phyloP scores from a whole-genome alignment of 2,329 filamentous ascomycete genomes.

The Penicillium sp. region DNA sequence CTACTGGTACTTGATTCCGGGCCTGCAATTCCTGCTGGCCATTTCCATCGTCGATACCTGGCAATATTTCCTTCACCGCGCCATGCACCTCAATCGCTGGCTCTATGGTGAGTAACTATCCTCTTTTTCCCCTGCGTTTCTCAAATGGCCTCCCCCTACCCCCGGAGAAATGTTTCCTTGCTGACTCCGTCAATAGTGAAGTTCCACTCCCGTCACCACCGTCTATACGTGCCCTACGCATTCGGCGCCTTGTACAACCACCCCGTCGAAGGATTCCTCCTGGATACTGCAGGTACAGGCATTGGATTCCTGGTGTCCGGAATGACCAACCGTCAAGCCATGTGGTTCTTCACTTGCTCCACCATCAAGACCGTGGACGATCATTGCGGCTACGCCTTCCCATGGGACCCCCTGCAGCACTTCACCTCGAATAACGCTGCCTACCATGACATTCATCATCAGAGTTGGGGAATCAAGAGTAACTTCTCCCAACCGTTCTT shows the following conservation, averaged over 20 bases:
- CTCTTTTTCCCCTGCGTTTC: no score
- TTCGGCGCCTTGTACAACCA: slow-evolving; percentile 98
- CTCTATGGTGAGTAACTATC: slow-evolving; percentile 75
- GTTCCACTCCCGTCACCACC: slow-evolving; percentile 94
- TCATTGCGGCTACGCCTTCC: slow-evolving; percentile 94
- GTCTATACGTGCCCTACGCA: slow-evolving; percentile 95
- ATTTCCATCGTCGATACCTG: slow-evolving; percentile 86
- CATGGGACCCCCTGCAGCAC: slow-evolving; percentile 91
- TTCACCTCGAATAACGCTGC: slow-evolving; percentile 93
- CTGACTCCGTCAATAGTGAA: slow-evolving; percentile 60
- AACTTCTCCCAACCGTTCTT: slow-evolving; percentile 64
- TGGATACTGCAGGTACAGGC: slow-evolving; percentile 87
- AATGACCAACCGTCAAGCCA: slow-evolving; percentile 84
- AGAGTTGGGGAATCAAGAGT: slow-evolving; percentile 95
- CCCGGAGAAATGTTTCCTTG: neutral
- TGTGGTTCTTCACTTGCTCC: slow-evolving; percentile 85
- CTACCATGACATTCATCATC: slow-evolving; percentile 98
- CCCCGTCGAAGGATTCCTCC: slow-evolving; percentile 87
- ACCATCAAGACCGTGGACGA: slow-evolving; percentile 98
- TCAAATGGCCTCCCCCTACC: no score
- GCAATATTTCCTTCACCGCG: slow-evolving; percentile 96
- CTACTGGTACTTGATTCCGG: slow-evolving; percentile 79
- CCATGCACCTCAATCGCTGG: slow-evolving; percentile 98
- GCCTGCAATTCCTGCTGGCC: slow-evolving; percentile 74
- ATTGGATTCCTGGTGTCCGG: slow-evolving; percentile 79